Evolutionary conservation across 176 grass and related monocot genomes (phyloP).

Genomic region (Poa annua): DNA sequence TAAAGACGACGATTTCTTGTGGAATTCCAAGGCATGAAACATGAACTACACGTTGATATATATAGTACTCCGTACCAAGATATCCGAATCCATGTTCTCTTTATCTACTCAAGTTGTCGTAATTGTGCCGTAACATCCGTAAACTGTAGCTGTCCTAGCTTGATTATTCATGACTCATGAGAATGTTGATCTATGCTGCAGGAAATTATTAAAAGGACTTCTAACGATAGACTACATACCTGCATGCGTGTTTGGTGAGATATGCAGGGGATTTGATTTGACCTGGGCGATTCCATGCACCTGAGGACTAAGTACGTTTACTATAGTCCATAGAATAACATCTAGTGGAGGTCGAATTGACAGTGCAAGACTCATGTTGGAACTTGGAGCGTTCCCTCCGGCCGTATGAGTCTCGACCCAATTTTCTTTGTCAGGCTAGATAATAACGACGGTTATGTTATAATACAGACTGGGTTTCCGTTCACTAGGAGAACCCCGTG

Average conservation of each 20-base stretch:
- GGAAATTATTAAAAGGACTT: conserved; percentile 11
- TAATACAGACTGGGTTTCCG: conserved; percentile 8
- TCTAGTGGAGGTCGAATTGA: conserved; percentile 44
- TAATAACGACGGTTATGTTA: conserved; percentile 25
- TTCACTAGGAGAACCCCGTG: background rate
- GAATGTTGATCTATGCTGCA: background rate
- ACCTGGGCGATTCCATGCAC: conserved; percentile 22
- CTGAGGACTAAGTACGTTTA: conserved; percentile 1
- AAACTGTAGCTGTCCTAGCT: background rate
- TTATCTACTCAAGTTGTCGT: background rate
- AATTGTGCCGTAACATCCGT: background rate
- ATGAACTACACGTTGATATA: background rate
- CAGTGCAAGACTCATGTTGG: conserved; percentile 39
- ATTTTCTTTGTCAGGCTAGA: background rate
- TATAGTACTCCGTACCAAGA: background rate
- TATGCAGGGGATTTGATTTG: conserved; percentile 51
- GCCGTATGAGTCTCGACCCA: background rate
- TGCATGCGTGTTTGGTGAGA: conserved; percentile 54
- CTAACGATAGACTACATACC: conserved; percentile 37
- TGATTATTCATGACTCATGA: background rate
- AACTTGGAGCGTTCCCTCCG: background rate
- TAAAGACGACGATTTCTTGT: background rate
- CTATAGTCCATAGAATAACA: conserved; percentile 25
- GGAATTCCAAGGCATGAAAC: background rate
- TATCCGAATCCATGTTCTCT: no score